A percentile compares a stretch with the other conserved stretches of the same genome.
Evolutionary conservation across 208 protist species (phyloP).

Genomic region (Crithidia fasciculata): DNA sequence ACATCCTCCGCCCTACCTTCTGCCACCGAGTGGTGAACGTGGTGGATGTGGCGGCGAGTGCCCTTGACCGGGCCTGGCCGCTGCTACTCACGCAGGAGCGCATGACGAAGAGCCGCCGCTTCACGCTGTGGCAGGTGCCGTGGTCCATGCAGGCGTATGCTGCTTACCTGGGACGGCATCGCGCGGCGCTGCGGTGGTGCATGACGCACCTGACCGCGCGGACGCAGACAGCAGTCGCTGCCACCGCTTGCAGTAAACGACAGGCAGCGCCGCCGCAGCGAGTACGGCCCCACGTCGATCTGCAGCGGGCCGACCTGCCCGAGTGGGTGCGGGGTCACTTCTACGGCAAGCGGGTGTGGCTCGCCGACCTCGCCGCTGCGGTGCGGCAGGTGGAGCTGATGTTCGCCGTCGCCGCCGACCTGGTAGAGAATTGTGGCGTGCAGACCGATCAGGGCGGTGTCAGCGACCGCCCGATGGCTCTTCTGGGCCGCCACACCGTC

Average conservation of each 20-base stretch:
- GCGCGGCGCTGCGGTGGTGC: slow-evolving; percentile 14
- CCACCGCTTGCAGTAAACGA: too few species aligned
- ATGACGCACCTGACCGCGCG: slow-evolving; percentile 8
- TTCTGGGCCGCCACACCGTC: background rate
- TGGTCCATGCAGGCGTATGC: slow-evolving; percentile 43
- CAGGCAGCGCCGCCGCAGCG: too few species aligned
- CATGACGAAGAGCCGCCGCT: slow-evolving; percentile 10
- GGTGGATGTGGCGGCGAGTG: slow-evolving; percentile 34
- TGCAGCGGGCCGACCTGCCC: background rate
- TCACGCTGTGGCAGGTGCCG: slow-evolving; percentile 16
- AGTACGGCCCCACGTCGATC: background rate
- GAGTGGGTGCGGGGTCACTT: slow-evolving; percentile 9
- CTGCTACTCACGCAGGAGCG: slow-evolving; percentile 34
- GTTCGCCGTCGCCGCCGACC: slow-evolving; percentile 22
- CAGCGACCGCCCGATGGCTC: slow-evolving; percentile 14
- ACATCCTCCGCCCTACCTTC: slow-evolving; percentile 43
- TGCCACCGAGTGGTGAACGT: slow-evolving; percentile 40
- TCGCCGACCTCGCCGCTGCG: slow-evolving; percentile 9
- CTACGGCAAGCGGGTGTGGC: slow-evolving; percentile 13
- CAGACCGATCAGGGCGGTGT: background rate
- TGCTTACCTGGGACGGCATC: slow-evolving; percentile 31
- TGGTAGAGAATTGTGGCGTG: slow-evolving; percentile 7
- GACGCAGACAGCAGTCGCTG: too few species aligned
- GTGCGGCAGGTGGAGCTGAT: slow-evolving; percentile 37
- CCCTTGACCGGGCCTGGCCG: slow-evolving; percentile 9